Percentiles rank a stretch among this genome's conserved stretches.
Evolutionary conservation across 805 yeast species (phyloP).

Genomic region (Danielia oregonensis): DNA sequence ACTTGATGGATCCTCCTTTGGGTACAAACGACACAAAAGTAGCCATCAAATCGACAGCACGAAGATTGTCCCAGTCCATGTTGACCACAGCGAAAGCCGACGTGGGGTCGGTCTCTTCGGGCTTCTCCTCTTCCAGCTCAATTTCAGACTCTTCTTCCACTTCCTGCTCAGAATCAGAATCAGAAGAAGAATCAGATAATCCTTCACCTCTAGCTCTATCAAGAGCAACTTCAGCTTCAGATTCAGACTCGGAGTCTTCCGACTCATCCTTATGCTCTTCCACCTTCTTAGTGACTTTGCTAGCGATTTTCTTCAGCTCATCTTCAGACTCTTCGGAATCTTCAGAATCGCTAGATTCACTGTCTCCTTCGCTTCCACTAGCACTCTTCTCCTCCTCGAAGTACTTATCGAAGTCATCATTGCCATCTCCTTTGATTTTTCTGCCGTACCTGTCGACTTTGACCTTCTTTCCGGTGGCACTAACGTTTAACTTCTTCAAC

Average conservation of each 20-base stretch:
- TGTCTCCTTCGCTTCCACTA: slow-evolving; percentile 18
- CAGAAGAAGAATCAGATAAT: slow-evolving; percentile 44
- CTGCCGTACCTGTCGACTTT: slow-evolving; percentile 88
- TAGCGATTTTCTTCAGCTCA: slow-evolving; percentile 10
- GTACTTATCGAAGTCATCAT: slow-evolving; percentile 48
- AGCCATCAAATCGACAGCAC: slow-evolving; percentile 82
- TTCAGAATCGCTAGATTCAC: slow-evolving; percentile 9
- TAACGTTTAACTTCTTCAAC: slow-evolving; percentile 44
- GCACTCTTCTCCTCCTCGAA: slow-evolving; percentile 44
- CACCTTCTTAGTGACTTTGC: not conserved
- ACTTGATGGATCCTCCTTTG: slow-evolving; percentile 59
- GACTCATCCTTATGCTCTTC: not conserved
- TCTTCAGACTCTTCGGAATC: slow-evolving; percentile 21
- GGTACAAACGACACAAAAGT: slow-evolving; percentile 86
- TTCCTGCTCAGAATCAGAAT: slow-evolving; percentile 39
- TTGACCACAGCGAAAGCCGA: slow-evolving; percentile 85
- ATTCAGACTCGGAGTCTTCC: slow-evolving; percentile 5
- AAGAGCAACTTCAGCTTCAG: slow-evolving; percentile 24
- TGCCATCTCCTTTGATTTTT: slow-evolving; percentile 44
- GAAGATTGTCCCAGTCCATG: slow-evolving; percentile 96
- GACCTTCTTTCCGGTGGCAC: slow-evolving; percentile 50
- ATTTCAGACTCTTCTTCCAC: slow-evolving; percentile 49
- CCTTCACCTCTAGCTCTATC: slow-evolving; percentile 72
- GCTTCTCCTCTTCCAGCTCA: slow-evolving; percentile 53
- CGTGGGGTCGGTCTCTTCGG: slow-evolving; percentile 88